Evolutionary conservation across 1,284 basidiomycete genomes (phyloP).

Genomic region (Exobasidium rhododendri): DNA sequence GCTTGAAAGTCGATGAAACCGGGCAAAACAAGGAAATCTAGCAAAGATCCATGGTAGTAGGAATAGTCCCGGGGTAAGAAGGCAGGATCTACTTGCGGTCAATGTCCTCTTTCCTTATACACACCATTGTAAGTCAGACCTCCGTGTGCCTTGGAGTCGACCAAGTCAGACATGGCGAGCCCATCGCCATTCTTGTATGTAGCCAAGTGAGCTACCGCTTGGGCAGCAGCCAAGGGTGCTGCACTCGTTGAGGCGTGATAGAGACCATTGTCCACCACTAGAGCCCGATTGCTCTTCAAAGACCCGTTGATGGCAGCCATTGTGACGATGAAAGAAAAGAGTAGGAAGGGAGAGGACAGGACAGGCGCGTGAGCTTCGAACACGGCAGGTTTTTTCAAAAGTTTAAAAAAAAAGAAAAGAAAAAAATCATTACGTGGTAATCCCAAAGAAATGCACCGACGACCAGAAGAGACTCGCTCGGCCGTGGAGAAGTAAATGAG

Average conservation of each 20-base stretch:
- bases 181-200: constrained; percentile 79
- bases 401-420: too few relatives aligned
- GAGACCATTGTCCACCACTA: constrained; percentile 8
- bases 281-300: not conserved
- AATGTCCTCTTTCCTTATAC: too few relatives aligned
- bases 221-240: constrained; percentile 31
- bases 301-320: not conserved
- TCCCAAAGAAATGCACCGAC: too few relatives aligned
- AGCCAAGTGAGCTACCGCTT: constrained; percentile 44
- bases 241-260: constrained; percentile 14
- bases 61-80: too few relatives aligned
- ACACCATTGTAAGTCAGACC: constrained; percentile 80
- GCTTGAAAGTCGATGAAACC: constrained; percentile 94
- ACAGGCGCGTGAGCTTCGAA: too few relatives aligned
- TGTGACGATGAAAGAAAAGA: not conserved
- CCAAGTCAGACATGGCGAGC: constrained; percentile 77
- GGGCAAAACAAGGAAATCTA: constrained; percentile 61
- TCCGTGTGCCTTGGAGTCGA: constrained; percentile 82
- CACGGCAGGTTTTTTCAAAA: too few relatives aligned
- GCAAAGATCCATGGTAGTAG: too few relatives aligned
- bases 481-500: too few relatives aligned
- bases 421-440: too few relatives aligned
- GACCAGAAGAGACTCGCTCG: too few relatives aligned
- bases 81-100: not conserved
- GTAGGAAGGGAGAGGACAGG: not conserved